These are phyloP conservation scores for Scheffersomyces segobiensis DNA, from an alignment of 1,139 yeast species.

Conservation along the genomic window DNA sequence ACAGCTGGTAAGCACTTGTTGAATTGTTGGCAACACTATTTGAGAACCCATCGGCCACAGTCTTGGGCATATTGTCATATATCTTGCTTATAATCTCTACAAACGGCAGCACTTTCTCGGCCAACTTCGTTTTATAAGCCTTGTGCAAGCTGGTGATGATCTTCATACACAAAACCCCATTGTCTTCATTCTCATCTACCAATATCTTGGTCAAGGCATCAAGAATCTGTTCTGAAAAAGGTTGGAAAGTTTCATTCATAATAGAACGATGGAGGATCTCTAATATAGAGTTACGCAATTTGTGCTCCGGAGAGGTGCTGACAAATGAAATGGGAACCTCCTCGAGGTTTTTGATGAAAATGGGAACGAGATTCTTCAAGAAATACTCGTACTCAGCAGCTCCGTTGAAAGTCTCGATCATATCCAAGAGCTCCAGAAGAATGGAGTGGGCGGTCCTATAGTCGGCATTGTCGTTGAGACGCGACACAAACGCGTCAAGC, in stretches of 20 bases:
- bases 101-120: conserved; percentile 77
- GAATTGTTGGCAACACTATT: conserved; percentile 7
- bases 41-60: conserved; percentile 66
- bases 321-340: conserved; percentile 73
- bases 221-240: conserved; percentile 63
- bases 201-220: conserved; percentile 62
- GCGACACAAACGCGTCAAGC: conserved; percentile 60
- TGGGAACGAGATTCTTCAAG: conserved; percentile 60
- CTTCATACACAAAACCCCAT: conserved; percentile 90
- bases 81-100: conserved; percentile 74
- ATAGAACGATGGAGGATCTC: conserved; percentile 83
- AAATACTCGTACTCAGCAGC: conserved; percentile 77
- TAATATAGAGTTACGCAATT: conserved; percentile 70
- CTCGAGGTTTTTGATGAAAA: conserved; percentile 59
- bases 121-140: conserved; percentile 68
- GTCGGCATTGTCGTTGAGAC: conserved; percentile 59
- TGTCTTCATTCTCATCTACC: conserved; percentile 86
- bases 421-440: conserved; percentile 80
- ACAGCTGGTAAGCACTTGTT: conserved; percentile 2
- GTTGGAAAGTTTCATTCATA: conserved; percentile 79
- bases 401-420: conserved; percentile 80
- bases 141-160: conserved; percentile 87
- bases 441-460: conserved; percentile 61
- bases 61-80: conserved; percentile 76
- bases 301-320: conserved; percentile 65